Evolutionary conservation across 2,329 filamentous ascomycete genomes (phyloP).

Genomic region (Hortaea werneckii): DNA sequence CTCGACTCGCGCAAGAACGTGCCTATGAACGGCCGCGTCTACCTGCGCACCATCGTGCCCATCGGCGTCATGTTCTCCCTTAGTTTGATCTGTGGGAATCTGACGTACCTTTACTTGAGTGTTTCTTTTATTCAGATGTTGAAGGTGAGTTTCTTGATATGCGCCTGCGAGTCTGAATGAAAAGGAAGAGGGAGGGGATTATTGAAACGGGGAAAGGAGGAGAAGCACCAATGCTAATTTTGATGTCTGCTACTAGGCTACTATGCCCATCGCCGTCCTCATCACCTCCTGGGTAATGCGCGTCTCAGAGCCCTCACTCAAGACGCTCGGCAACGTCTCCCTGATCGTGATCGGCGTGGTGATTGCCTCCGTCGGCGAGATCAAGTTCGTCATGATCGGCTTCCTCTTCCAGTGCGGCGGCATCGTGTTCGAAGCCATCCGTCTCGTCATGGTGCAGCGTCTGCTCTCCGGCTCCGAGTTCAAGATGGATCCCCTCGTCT

Average conservation of each 20-base stretch:
- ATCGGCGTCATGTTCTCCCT: conserved; percentile 94
- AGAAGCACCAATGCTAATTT: no score
- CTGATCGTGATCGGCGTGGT: conserved; percentile 91
- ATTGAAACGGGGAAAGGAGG: no score
- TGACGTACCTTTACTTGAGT: conserved; percentile 89
- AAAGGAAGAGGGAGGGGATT: conserved; percentile 1
- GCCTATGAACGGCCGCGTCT: conserved; percentile 92
- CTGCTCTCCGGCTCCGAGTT: conserved; percentile 73
- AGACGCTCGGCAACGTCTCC: conserved; percentile 83
- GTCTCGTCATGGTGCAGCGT: conserved; percentile 75
- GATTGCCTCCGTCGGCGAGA: conserved; percentile 90
- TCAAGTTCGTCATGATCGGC: conserved; percentile 75
- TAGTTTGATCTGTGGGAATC: conserved; percentile 90
- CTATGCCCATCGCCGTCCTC: conserved; percentile 86
- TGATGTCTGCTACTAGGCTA: no score
- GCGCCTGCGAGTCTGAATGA: no score
- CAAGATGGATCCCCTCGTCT: conserved; percentile 87
- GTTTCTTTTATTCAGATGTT: conserved; percentile 99
- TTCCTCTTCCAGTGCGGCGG: conserved; percentile 71
- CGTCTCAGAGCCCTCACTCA: conserved; percentile 72
- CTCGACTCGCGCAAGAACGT: conserved; percentile 93
- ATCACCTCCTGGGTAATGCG: conserved; percentile 82
- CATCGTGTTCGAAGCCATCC: conserved; percentile 71
- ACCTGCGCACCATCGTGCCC: conserved; percentile 84
- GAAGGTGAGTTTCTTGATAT: conserved; percentile 64